phyloP scores from a whole-genome alignment of 768 basidiomycete species.

The Boletus coccyginus region DNA sequence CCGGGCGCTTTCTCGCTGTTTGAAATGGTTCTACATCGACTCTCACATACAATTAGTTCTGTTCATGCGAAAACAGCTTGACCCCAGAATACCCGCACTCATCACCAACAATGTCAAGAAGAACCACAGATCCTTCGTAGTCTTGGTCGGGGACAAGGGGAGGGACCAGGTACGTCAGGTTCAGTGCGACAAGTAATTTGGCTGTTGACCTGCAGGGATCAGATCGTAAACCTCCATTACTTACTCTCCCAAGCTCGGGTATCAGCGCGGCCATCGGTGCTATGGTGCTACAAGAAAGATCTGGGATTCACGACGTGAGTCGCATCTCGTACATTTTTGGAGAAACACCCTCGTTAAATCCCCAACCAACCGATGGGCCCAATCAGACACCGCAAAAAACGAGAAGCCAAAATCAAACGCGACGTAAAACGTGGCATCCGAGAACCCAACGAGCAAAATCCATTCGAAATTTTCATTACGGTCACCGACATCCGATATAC shows the following conservation, averaged over 20 bases:
- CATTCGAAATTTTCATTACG: slow-evolving; percentile 97
- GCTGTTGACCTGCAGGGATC: slow-evolving; percentile 1
- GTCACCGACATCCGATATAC: slow-evolving; percentile 99
- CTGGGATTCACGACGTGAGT: slow-evolving; percentile 90
- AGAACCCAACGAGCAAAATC: slow-evolving; percentile 93
- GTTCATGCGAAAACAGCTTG: slow-evolving; percentile 84
- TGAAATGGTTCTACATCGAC: no score
- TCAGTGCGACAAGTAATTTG: background rate
- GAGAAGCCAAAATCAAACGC: slow-evolving; percentile 94
- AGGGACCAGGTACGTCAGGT: slow-evolving; percentile 73
- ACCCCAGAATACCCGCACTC: slow-evolving; percentile 88
- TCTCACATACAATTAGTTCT: background rate
- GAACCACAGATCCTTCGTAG: slow-evolving; percentile 93
- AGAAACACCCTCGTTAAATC: background rate
- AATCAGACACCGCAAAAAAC: slow-evolving; percentile 87
- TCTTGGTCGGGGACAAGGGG: slow-evolving; percentile 92
- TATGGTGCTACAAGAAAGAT: slow-evolving; percentile 99
- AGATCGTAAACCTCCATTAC: slow-evolving; percentile 96
- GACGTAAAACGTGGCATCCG: slow-evolving; percentile 93
- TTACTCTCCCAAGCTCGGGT: slow-evolving; percentile 88
- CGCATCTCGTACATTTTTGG: background rate
- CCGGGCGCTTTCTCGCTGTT: no score
- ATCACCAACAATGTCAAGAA: slow-evolving; percentile 92
- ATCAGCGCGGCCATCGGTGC: slow-evolving; percentile 83
- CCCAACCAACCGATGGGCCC: background rate